Conservation (phyloP, 2,329 filamentous ascomycete genomes). For the Trichoderma sp. region DNA sequence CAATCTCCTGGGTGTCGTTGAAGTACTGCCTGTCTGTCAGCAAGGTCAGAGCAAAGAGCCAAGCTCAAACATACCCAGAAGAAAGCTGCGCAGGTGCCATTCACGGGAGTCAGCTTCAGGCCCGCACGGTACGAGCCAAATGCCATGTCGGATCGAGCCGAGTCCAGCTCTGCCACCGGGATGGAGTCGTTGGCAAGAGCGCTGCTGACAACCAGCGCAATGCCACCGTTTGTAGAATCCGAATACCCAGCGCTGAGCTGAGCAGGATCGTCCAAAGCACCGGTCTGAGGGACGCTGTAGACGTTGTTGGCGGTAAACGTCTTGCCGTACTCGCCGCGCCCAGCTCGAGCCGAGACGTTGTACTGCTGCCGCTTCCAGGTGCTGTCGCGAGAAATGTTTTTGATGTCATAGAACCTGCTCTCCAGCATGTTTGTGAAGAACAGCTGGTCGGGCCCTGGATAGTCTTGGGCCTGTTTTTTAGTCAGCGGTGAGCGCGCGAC, state of each 20-base stretch:
- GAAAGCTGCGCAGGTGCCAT: slow-evolving; percentile 75
- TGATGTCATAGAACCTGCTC: slow-evolving; percentile 66
- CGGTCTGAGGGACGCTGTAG: slow-evolving; percentile 34
- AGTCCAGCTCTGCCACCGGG: slow-evolving; percentile 64
- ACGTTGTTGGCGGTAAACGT: slow-evolving; percentile 60
- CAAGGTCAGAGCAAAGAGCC: neutral
- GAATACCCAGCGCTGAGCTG: neutral
- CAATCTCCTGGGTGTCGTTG: slow-evolving; percentile 78
- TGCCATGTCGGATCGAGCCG: slow-evolving; percentile 61
- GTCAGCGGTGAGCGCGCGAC: slow-evolving; percentile 45
- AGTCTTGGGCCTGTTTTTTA: slow-evolving; percentile 36
- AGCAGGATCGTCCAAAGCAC: slow-evolving; percentile 35
- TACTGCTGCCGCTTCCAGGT: slow-evolving; percentile 70
- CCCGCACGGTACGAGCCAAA: slow-evolving; percentile 70
- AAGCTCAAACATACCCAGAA: slow-evolving; percentile 67
- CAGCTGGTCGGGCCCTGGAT: slow-evolving; percentile 36
- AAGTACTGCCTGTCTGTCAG: slow-evolving; percentile 57
- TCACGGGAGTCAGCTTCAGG: slow-evolving; percentile 62
- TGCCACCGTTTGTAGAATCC: neutral
- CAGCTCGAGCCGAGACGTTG: slow-evolving; percentile 59
- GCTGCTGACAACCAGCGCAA: slow-evolving; percentile 59
- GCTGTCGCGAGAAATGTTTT: slow-evolving; percentile 50
- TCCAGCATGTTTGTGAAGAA: slow-evolving; percentile 72
- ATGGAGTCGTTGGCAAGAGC: slow-evolving; percentile 54
- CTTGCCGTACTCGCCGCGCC: slow-evolving; percentile 68